Conservation (phyloP, 257 asterid genomes). For the Voacanga thouarsii region DNA sequence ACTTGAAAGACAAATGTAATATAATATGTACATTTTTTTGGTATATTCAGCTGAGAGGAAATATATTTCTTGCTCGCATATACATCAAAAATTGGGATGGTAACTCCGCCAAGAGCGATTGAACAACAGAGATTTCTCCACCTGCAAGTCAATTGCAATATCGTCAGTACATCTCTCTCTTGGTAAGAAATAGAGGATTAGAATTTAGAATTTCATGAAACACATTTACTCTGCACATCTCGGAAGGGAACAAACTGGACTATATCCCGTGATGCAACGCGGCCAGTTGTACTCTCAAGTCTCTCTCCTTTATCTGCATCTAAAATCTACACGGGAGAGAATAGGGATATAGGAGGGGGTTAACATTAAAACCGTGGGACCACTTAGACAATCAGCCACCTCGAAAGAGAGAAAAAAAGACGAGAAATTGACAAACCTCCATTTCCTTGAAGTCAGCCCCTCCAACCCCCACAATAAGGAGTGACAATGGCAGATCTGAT, state of each 20-base stretch:
- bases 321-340: constrained; percentile 48
- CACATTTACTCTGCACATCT: constrained; percentile 72
- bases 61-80: constrained; percentile 65
- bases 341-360: constrained; percentile 1
- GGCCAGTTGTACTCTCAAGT: constrained; percentile 81
- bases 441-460: constrained; percentile 98
- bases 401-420: constrained; percentile 10
- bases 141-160: constrained; percentile 41
- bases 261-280: constrained; percentile 92
- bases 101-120: constrained; percentile 86
- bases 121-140: constrained; percentile 71
- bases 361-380: neutral
- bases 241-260: constrained; percentile 96
- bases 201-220: neutral
- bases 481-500: constrained; percentile 93
- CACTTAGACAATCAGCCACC: constrained; percentile 8
- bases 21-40: constrained; percentile 42
- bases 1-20: neutral
- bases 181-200: neutral
- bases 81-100: constrained; percentile 89
- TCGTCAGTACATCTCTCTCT: constrained; percentile 1
- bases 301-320: constrained; percentile 95
- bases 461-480: constrained; percentile 95
- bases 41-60: constrained; percentile 44
- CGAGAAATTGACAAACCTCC: constrained; percentile 60